phyloP scores from a whole-genome alignment of 1,284 basidiomycete species.

The Apiotrichum siamense region DNA sequence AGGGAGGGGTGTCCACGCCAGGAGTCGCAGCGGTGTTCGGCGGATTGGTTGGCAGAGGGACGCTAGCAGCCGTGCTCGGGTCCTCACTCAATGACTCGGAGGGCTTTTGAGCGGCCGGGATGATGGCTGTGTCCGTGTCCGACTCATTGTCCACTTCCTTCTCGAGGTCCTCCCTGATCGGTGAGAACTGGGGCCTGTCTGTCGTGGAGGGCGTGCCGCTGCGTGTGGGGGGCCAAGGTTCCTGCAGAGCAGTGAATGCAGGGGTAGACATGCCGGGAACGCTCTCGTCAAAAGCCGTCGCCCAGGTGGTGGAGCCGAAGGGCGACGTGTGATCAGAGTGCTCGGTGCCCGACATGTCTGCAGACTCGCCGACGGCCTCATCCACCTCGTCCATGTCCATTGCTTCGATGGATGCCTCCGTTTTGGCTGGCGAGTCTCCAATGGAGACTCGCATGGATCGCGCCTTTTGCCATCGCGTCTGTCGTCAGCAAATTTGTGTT shows the following conservation, averaged over 20 bases:
- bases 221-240: conserved; percentile 6
- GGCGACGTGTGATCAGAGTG: conserved; percentile 1
- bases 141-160: background rate
- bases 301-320: conserved; percentile 1
- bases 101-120: background rate
- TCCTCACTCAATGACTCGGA: too few relatives aligned
- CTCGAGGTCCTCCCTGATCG: conserved; percentile 3
- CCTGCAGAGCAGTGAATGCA: conserved; percentile 5
- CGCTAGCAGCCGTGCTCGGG: background rate
- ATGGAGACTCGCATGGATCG: background rate
- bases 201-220: conserved; percentile 1
- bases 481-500: background rate
- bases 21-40: background rate
- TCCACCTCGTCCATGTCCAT: background rate
- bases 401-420: background rate
- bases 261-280: background rate
- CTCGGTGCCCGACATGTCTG: background rate
- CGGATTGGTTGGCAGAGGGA: background rate
- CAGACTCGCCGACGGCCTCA: background rate
- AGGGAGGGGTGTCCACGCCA: background rate
- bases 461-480: background rate
- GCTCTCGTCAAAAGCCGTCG: conserved; percentile 5
- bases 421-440: background rate
- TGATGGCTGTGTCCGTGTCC: background rate
- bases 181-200: background rate